A percentile compares a stretch with the other conserved stretches of the same genome.
Conservation (phyloP, 2,329 filamentous ascomycete genomes). For the Pseudopyricularia javanii region DNA sequence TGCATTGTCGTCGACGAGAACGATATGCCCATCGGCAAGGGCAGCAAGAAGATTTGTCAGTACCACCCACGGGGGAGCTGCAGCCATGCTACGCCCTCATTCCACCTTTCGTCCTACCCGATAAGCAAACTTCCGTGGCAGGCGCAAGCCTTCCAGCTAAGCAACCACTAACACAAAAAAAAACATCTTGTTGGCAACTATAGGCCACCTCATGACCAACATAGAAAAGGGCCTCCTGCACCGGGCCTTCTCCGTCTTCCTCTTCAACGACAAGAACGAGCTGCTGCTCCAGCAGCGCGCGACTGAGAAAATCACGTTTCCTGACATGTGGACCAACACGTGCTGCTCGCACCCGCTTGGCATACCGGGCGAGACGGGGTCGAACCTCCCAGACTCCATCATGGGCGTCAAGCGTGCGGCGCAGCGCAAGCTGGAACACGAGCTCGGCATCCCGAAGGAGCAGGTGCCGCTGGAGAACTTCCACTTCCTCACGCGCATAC, state of each 20-base stretch:
- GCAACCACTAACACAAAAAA: neutral
- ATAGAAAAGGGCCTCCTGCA: conserved; percentile 93
- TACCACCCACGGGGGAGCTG: conserved; percentile 9
- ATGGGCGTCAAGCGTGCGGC: conserved; percentile 84
- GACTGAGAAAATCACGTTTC: conserved; percentile 95
- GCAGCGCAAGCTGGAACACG: conserved; percentile 85
- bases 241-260: conserved; percentile 94
- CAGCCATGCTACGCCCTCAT: neutral
- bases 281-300: conserved; percentile 92
- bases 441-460: conserved; percentile 78
- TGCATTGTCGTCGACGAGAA: conserved; percentile 94
- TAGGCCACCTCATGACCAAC: conserved; percentile 97
- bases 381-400: conserved; percentile 66
- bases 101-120: no score
- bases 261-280: conserved; percentile 89
- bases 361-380: conserved; percentile 82
- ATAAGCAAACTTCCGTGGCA: neutral
- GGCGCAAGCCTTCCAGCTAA: no score
- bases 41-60: conserved; percentile 95
- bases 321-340: conserved; percentile 99
- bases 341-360: conserved; percentile 96
- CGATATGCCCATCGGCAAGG: conserved; percentile 85
- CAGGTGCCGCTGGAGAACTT: conserved; percentile 90
- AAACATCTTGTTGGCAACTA: conserved; percentile 29
- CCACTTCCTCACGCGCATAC: conserved; percentile 88